Base-by-base conservation (phyloP, 371 early-diverging fungal species). In the Mortierella sp. region DNA sequence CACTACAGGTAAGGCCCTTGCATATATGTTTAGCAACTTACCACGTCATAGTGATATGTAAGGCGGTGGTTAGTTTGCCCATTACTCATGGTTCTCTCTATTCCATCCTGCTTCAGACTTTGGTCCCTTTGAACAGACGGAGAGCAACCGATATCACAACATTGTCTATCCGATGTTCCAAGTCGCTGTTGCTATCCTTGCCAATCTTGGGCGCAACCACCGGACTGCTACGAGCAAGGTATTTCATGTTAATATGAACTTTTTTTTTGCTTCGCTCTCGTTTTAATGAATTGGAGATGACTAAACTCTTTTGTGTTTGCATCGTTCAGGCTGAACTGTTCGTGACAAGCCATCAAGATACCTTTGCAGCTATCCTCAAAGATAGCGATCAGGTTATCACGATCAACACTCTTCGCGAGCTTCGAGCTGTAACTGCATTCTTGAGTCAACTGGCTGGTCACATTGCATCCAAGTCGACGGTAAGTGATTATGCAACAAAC, bases 121-220 rank as follows among this genome's bases (percentile, higher is more conserved):
- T 49, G 71, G 78, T 24, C 71, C 71, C 1, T 78, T 78, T 27
- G 78, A 78, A 62, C 78, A 78, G 41, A 78, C 78, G 13, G 78
- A 78, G 47, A 60, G 71, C 61, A 71, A 64, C 31, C 62, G 66
- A 10, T 78, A 78, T 55, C 78, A 78, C 53, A 78, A 78, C 48
- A 63, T 71, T 53, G 78, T 78, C n/a, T 78, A 71, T 18, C 78
- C 78, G 0, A 78, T 78, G 71, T 27, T 78, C n/a, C 78, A 78
- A 48, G 78, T 70, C 8, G 78, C 64, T 9, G 71, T 71, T 30
- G 78, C 78, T 3, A 71, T 78, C 27, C 31, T 78, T 58, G 52
- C 78, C 18, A 78, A 70, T 47, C 78, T 78, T 7, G 78, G 78
- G 23, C 78, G 78, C 8, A 78, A 67, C 46, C 78, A 78, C 34